Evolutionary conservation across 495 filamentous ascomycete species (phyloP), one percentile per base, ranked within the genome.

Genomic region (Arthonia radiata): DNA sequence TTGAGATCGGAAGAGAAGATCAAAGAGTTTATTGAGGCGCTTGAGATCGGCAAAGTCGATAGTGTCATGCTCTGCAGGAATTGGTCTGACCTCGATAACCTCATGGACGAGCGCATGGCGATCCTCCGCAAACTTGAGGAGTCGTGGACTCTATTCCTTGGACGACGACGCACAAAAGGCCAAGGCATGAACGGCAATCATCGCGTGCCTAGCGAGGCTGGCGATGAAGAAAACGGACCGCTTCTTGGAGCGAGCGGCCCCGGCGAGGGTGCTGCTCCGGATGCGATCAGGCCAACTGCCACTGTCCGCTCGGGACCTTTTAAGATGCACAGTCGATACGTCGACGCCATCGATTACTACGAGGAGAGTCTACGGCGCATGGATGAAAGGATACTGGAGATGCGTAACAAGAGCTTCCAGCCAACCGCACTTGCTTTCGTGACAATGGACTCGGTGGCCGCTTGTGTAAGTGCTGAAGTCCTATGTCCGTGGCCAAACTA

Each of bases 401-500:
- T 73, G 0, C 62, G 89, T 15, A 61, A 63, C 36, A 82, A 82
- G 42, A 67, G 72, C 10, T 93, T 76, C 40, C 49, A 57, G 5
- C 59, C 89, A 2, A 80, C 67, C 0, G 67, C 81, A 23, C 54
- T 89, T 18, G 89, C 89, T 4, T 94, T 94, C 44, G 79, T 99
- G 17, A 93, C 89, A 1, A 81, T 99, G 75, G 71, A 92, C 46
- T 90, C 80, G 11, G 79, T 83, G 32, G 73, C 79, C n/a, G 67
- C 81, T 13, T 67, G 61, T 31, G 43, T 47, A 41, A 44, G 43
- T 38, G 16, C 15, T n/a, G 19, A 11, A 22, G 11, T 7, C 6
- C 19, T 22, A 1, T 13, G 12, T 31, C 3, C 5, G 6, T 18
- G 6, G 7, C 31, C 42, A 10, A 35, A 2, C 27, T 35, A 12